Conservation (phyloP, 495 filamentous ascomycete species). For the Aspergillus asperescens region DNA sequence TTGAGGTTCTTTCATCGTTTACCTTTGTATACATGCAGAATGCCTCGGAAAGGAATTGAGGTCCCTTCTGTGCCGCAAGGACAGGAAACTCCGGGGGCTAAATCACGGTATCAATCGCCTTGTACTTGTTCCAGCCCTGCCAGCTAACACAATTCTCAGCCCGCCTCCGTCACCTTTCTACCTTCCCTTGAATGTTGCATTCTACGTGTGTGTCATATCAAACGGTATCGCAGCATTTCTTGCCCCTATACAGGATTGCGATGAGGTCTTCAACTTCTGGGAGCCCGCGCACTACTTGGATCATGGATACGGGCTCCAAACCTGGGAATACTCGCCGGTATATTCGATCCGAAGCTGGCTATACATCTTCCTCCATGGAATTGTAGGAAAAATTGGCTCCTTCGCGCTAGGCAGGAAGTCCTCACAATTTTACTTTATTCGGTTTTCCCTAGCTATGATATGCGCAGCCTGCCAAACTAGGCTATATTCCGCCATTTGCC, state of each 20-base stretch:
- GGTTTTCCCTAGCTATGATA: conserved; percentile 62
- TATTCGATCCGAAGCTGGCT: conserved; percentile 96
- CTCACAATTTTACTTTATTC: conserved; percentile 81
- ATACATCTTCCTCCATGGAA: conserved; percentile 80
- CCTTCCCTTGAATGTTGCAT: conserved; percentile 65
- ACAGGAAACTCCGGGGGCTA: conserved; percentile 18
- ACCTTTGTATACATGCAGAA: conserved; percentile 7
- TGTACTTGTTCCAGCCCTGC: neutral
- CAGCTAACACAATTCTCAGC: conserved; percentile 20
- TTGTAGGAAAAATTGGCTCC: conserved; percentile 59
- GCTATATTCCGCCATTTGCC: conserved; percentile 70
- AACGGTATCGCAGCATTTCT: conserved; percentile 74
- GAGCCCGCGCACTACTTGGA: conserved; percentile 93
- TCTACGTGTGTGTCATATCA: conserved; percentile 69
- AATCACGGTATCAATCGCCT: conserved; percentile 27
- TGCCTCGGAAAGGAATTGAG: conserved; percentile 14
- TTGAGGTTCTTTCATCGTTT: too few relatives aligned
- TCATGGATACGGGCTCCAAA: conserved; percentile 91
- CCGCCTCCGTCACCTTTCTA: conserved; percentile 54
- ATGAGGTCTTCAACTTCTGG: conserved; percentile 99
- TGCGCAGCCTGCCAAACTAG: conserved; percentile 79
- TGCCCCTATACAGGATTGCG: conserved; percentile 94
- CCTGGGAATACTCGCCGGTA: conserved; percentile 97
- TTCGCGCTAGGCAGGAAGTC: conserved; percentile 55
- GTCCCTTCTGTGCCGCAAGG: conserved; percentile 7